Percentiles rank a stretch among this genome's conserved stretches.
phyloP scores from a whole-genome alignment of 768 basidiomycete genomes.

The Boletus pseudo-olivaceus region DNA sequence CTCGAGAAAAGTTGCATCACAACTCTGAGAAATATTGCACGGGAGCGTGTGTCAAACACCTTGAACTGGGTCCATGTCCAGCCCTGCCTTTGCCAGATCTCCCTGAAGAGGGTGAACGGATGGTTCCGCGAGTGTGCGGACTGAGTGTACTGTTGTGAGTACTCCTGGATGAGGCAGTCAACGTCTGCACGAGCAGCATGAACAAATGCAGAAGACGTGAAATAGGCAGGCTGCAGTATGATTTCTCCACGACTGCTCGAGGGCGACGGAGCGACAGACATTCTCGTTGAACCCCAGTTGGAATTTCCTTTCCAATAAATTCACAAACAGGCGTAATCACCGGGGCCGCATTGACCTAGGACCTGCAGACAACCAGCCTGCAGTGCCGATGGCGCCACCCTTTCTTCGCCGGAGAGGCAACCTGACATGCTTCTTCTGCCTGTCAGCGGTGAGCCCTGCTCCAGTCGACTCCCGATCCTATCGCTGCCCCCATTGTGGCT shows the following conservation, averaged over 20 bases:
- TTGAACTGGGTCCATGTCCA: constrained; percentile 79
- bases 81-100: constrained; percentile 59
- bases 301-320: constrained; percentile 21
- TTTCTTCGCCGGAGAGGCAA: constrained; percentile 54
- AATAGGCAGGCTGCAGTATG: constrained; percentile 69
- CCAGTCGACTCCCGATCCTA: constrained; percentile 55
- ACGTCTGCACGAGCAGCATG: constrained; percentile 64
- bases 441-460: constrained; percentile 38
- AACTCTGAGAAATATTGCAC: constrained; percentile 58
- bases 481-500: constrained; percentile 62
- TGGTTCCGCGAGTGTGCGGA: constrained; percentile 22
- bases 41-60: constrained; percentile 63
- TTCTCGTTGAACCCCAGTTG: background rate
- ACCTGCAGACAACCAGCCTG: background rate
- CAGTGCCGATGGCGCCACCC: constrained; percentile 15
- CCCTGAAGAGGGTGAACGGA: constrained; percentile 72
- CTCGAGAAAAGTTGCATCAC: constrained; percentile 66
- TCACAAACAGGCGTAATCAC: constrained; percentile 11
- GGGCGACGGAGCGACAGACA: constrained; percentile 51
- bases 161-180: constrained; percentile 47
- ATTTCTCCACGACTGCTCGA: constrained; percentile 58
- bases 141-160: constrained; percentile 45
- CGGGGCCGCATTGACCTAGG: background rate
- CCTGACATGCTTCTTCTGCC: constrained; percentile 72
- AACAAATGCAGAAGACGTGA: constrained; percentile 74